These are phyloP conservation scores for Yamadazyma diddensiae DNA, from an alignment of 1,139 yeast species.

Conservation along the genomic window DNA sequence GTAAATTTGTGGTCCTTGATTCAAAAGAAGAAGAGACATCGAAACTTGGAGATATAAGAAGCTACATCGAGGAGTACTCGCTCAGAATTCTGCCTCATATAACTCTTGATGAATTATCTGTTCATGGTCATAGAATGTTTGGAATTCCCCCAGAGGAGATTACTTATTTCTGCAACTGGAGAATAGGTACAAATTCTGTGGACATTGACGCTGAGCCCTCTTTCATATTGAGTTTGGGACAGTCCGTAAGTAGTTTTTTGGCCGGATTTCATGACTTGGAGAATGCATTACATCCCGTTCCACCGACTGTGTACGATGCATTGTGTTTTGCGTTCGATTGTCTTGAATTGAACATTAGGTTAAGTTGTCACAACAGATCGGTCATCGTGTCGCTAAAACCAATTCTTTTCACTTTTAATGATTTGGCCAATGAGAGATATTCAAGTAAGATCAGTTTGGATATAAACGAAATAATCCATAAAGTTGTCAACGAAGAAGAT, in stretches of 20 bases:
- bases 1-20: slow-evolving; percentile 25
- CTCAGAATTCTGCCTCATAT: slow-evolving; percentile 25
- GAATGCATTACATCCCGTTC: slow-evolving; percentile 60
- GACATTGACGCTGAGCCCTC: slow-evolving; percentile 49
- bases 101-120: slow-evolving; percentile 57
- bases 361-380: slow-evolving; percentile 17
- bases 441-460: slow-evolving; percentile 52
- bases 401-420: slow-evolving; percentile 54
- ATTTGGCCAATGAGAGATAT: slow-evolving; percentile 66
- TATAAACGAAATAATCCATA: slow-evolving; percentile 44
- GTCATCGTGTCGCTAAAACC: slow-evolving; percentile 26
- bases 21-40: slow-evolving; percentile 15
- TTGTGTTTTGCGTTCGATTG: slow-evolving; percentile 54
- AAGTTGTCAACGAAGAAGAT: slow-evolving; percentile 24
- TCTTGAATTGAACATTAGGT: slow-evolving; percentile 28
- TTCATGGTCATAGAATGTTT: slow-evolving; percentile 89
- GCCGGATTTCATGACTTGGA: slow-evolving; percentile 73
- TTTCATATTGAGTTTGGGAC: slow-evolving; percentile 44
- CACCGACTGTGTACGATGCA: slow-evolving; percentile 64
- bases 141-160: slow-evolving; percentile 89
- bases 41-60: slow-evolving; percentile 25
- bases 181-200: slow-evolving; percentile 64
- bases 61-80: slow-evolving; percentile 18
- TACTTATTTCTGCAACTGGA: slow-evolving; percentile 90
- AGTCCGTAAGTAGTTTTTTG: slow-evolving; percentile 47